Evolutionary conservation across 2,329 filamentous ascomycete species (phyloP).

Genomic region (Ceratocystis colombiana): DNA sequence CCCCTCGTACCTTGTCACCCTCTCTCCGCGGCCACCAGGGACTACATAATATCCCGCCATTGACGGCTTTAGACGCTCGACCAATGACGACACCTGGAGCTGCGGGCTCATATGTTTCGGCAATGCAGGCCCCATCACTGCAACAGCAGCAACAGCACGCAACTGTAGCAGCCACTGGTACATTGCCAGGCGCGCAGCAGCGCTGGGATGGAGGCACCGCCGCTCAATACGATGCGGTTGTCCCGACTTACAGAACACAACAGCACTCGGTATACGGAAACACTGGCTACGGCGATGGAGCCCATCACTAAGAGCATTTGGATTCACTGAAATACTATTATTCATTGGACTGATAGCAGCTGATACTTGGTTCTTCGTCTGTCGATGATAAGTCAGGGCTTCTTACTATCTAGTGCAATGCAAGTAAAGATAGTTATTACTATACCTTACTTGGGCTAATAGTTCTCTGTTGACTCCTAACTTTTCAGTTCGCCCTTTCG

Average conservation of each 20-base stretch:
- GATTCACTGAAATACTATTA: background rate
- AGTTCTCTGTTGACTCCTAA: too few relatives aligned
- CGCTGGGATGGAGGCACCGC: slow-evolving; percentile 37
- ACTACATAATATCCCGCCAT: slow-evolving; percentile 32
- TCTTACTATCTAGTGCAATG: background rate
- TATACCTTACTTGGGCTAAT: background rate
- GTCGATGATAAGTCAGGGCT: background rate
- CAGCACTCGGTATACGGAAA: slow-evolving; percentile 38
- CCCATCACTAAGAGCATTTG: slow-evolving; percentile 29
- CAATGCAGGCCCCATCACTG: slow-evolving; percentile 34
- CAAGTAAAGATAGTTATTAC: background rate
- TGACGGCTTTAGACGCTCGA: slow-evolving; percentile 36
- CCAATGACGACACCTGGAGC: slow-evolving; percentile 29
- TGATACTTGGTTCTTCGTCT: background rate
- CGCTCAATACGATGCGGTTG: slow-evolving; percentile 35
- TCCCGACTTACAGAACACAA: slow-evolving; percentile 32
- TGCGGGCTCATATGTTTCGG: slow-evolving; percentile 34
- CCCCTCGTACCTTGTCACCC: slow-evolving; percentile 39
- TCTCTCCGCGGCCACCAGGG: slow-evolving; percentile 30
- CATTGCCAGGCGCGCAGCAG: slow-evolving; percentile 29
- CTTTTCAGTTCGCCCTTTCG: too few relatives aligned
- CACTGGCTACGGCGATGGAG: slow-evolving; percentile 37
- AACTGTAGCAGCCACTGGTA: slow-evolving; percentile 32
- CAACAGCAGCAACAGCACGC: slow-evolving; percentile 33
- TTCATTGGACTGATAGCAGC: too few relatives aligned